Percentiles rank a stretch among this genome's conserved stretches.
Conservation (phyloP, 176 grass and related monocot genomes). For the Ananas comosus region DNA sequence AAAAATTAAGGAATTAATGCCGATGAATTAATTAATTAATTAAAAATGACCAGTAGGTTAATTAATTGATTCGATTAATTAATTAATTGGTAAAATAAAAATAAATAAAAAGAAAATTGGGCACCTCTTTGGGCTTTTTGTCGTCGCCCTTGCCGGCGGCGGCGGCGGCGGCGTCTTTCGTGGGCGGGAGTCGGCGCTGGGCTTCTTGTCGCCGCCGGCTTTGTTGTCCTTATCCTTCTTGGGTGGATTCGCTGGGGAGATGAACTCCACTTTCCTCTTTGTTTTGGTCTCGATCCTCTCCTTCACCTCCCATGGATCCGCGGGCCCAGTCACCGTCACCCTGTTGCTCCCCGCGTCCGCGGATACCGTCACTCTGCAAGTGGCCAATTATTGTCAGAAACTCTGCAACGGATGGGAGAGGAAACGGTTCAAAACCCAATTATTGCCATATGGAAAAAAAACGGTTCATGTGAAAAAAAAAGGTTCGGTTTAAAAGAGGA, state of each 20-base stretch:
- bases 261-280: constrained; percentile 53
- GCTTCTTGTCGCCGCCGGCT: no score
- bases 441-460: no score
- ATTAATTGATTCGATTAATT: no score
- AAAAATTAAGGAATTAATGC: background rate
- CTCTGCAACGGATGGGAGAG: no score
- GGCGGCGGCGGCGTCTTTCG: constrained; percentile 13
- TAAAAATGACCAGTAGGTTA: background rate
- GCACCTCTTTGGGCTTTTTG: constrained; percentile 52
- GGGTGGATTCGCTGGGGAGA: constrained; percentile 42
- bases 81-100: background rate
- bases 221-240: constrained; percentile 35
- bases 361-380: no score
- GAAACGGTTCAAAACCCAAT: no score
- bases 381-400: no score
- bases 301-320: constrained; percentile 47
- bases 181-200: constrained; percentile 39
- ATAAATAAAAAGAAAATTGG: background rate
- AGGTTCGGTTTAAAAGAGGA: no score
- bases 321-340: constrained; percentile 38
- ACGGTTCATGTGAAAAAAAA: no score
- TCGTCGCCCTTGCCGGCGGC: constrained; percentile 11
- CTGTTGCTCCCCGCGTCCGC: constrained; percentile 40
- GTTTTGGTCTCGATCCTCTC: constrained; percentile 44
- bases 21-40: background rate